Evolutionary conservation across 352 stramenopile genomes (phyloP), one percentile per base, ranked within the genome.

Genomic region (Proteromonas lacertae): DNA sequence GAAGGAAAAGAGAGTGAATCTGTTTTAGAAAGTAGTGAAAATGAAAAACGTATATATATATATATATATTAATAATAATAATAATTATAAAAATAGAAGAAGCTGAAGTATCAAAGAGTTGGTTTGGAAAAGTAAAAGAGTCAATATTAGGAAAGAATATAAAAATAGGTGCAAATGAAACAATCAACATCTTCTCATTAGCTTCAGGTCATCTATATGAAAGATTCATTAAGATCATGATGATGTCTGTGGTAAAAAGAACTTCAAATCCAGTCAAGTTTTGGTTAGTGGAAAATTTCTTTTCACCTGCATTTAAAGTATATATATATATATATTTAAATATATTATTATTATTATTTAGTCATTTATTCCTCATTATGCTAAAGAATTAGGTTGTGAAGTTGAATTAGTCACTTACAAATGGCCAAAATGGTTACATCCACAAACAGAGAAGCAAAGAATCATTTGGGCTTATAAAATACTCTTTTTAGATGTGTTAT

Each of bases 401-500:
- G n/a, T n/a, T n/a, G n/a, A n/a, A n/a, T 84, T 95, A 38, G 81
- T 98, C n/a, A 97, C 79, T 22, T 99, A 99, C 65, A 96, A 96
- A 53, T 99, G 84, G 84, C 84, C 84, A 2, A 80, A 93, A 49
- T 99, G 83, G 84, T 51, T 99, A 42, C 68, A 73, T 25, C 64
- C 69, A 38, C 84, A 99, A 53, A 95, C 68, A 12, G 79, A 96
- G 55, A 95, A 98, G 57, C 88, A 99, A 62, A 64, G 88, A 21
- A 93, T 97, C 46, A 98, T 99, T 47, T 99, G 88, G 88, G 88
- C 83, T 12, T 99, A 97, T 64, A 99, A 99, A 60, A 98, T 99
- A 51, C 59, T 99, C 0, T 99, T 99, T 52, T 51, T 98, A 17
- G 88, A 99, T 52, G 86, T 98, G 25, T 55, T 99, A 1, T 99